A percentile compares a stretch with the other conserved stretches of the same genome.
Conservation (phyloP, 116 monocot species). For the Cymodocea nodosa region DNA sequence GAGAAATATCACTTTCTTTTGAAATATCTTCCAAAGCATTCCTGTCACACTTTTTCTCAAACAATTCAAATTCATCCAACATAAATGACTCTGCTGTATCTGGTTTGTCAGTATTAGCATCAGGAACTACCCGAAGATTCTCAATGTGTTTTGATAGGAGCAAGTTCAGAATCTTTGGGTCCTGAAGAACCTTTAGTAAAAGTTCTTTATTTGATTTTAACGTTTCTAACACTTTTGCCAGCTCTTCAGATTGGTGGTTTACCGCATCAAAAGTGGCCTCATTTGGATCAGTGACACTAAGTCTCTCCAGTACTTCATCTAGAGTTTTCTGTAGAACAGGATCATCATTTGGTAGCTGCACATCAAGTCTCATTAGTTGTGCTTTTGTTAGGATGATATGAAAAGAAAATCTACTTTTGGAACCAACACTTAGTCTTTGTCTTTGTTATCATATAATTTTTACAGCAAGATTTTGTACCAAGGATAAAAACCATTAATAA, state of each 20-base stretch:
- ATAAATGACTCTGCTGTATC: slow-evolving; percentile 5
- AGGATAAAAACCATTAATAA: too few relatives aligned
- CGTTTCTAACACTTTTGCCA: slow-evolving; percentile 43
- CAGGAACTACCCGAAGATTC: slow-evolving; percentile 5
- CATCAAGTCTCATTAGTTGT: slow-evolving; percentile 15
- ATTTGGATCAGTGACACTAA: slow-evolving; percentile 13
- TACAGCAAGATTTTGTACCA: too few relatives aligned
- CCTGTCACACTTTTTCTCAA: neutral
- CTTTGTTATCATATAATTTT: slow-evolving; percentile 31
- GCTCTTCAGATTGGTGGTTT: slow-evolving; percentile 31
- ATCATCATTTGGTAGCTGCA: slow-evolving; percentile 9
- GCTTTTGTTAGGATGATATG: slow-evolving; percentile 17
- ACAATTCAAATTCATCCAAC: slow-evolving; percentile 1
- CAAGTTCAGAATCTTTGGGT: slow-evolving; percentile 34
- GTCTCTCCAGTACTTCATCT: slow-evolving; percentile 25
- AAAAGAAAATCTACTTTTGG: slow-evolving; percentile 14
- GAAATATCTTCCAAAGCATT: slow-evolving; percentile 26
- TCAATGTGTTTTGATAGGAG: slow-evolving; percentile 21
- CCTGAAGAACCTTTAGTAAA: slow-evolving; percentile 44
- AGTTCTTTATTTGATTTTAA: slow-evolving; percentile 57
- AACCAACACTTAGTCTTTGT: slow-evolving; percentile 14
- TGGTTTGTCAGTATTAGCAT: neutral
- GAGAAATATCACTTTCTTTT: slow-evolving; percentile 8
- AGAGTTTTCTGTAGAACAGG: slow-evolving; percentile 33
- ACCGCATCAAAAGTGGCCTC: slow-evolving; percentile 7